Conservation (phyloP, 139 green algal genomes). For the Chlamydomonas schloesseri region DNA sequence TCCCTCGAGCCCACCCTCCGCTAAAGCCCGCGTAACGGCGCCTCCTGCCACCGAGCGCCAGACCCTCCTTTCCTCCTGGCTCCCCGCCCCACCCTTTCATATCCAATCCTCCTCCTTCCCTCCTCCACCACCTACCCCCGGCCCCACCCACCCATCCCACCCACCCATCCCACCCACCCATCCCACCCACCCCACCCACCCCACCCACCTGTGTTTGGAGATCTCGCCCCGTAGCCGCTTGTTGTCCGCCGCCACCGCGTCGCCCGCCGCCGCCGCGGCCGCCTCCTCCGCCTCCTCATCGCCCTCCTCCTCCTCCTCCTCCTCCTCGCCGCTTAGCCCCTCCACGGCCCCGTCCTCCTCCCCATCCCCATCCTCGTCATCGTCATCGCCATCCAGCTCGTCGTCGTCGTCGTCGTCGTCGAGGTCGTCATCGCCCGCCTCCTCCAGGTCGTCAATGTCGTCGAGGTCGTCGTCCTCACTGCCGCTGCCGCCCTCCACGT, state of each 20-base stretch:
- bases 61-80: no score
- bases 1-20: neutral
- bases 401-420: no score
- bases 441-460: neutral
- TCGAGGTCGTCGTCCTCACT: slow-evolving; percentile 8
- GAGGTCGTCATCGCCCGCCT: neutral
- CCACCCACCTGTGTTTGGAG: slow-evolving; percentile 37
- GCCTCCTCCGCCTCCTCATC: slow-evolving; percentile 45
- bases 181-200: neutral
- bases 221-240: slow-evolving; percentile 66
- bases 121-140: neutral
- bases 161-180: no score
- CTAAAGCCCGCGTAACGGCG: neutral
- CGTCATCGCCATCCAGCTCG: neutral
- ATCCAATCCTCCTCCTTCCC: no score
- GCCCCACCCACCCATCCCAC: neutral
- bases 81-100: no score
- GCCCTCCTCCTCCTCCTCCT: slow-evolving; percentile 9
- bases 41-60: neutral
- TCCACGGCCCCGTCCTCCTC: neutral
- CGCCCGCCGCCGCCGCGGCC: slow-evolving; percentile 23
- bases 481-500: neutral
- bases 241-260: slow-evolving; percentile 63
- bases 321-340: neutral
- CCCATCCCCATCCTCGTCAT: slow-evolving; percentile 1